Conservation (phyloP, 2,329 filamentous ascomycete species). For the Mycosphaerella sp. region DNA sequence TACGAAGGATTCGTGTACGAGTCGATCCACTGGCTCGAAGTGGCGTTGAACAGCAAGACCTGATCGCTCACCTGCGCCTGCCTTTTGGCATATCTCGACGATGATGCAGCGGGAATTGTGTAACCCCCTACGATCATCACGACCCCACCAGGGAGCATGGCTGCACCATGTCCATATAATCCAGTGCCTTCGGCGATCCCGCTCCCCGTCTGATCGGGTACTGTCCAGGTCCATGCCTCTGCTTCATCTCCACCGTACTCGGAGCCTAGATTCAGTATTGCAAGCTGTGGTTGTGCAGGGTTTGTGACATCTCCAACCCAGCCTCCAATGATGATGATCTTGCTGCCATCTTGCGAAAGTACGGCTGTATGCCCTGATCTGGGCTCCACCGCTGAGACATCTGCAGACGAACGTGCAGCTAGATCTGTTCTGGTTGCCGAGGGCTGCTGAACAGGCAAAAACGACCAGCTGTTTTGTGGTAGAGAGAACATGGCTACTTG, state of each 20-base stretch:
- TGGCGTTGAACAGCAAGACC: conserved; percentile 56
- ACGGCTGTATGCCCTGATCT: conserved; percentile 85
- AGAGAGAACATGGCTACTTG: conserved; percentile 80
- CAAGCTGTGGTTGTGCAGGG: conserved; percentile 75
- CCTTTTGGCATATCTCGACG: conserved; percentile 33
- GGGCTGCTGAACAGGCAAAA: conserved; percentile 58
- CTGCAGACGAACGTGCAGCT: conserved; percentile 38
- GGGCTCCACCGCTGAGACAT: conserved; percentile 57
- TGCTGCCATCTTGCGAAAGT: conserved; percentile 68
- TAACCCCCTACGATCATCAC: conserved; percentile 59
- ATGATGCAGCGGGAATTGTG: conserved; percentile 40
- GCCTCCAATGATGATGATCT: conserved; percentile 76
- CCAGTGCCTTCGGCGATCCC: conserved; percentile 43
- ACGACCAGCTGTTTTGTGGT: conserved; percentile 81
- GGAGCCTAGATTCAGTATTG: conserved; percentile 66
- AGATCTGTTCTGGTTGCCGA: conserved; percentile 50
- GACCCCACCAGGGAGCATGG: conserved; percentile 55
- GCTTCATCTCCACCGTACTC: conserved; percentile 55
- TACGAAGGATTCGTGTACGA: conserved; percentile 46
- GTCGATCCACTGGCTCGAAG: conserved; percentile 53
- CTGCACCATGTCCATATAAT: conserved; percentile 56
- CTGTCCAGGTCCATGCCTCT: conserved; percentile 61
- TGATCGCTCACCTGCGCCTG: conserved; percentile 34
- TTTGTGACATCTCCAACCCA: conserved; percentile 81
- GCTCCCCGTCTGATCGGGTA: conserved; percentile 49